These are phyloP conservation scores for Metschnikowia henanensis DNA, from an alignment of 805 yeast species.

Conservation along the genomic window DNA sequence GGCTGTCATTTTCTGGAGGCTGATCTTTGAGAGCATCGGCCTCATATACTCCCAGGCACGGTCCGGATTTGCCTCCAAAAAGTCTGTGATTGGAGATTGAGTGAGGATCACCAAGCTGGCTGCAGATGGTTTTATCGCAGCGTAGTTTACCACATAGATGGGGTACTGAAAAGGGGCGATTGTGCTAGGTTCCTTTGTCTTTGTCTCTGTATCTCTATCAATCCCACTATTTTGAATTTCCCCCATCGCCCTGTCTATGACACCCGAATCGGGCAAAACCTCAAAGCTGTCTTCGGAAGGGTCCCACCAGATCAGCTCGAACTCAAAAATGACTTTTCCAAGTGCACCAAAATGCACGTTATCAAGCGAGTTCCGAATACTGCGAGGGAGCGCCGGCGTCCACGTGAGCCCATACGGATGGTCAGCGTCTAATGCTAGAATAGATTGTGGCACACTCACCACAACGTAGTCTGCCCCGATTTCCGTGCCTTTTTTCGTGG, in stretches of 20 bases:
- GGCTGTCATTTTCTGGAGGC: conserved; percentile 14
- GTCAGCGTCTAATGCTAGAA: conserved; percentile 44
- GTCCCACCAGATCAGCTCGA: conserved; percentile 63
- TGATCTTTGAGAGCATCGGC: conserved; percentile 46
- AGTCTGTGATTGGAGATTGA: conserved; percentile 72
- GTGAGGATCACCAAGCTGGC: conserved; percentile 59
- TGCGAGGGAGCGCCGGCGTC: conserved; percentile 53
- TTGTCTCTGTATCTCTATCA: too few species aligned
- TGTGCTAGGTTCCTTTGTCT: background rate
- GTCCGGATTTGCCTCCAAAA: conserved; percentile 49
- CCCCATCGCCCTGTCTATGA: too few species aligned
- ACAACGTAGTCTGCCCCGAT: conserved; percentile 55
- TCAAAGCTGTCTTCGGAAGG: conserved; percentile 26
- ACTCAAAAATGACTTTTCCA: conserved; percentile 74
- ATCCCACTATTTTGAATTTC: too few species aligned
- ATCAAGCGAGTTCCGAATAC: conserved; percentile 43
- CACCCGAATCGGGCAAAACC: conserved; percentile 13
- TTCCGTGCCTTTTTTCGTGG: conserved; percentile 29
- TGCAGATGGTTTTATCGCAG: conserved; percentile 24
- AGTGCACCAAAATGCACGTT: conserved; percentile 62
- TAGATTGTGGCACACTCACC: conserved; percentile 78
- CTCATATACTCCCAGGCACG: conserved; percentile 57
- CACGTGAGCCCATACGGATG: conserved; percentile 53
- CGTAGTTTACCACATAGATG: conserved; percentile 57
- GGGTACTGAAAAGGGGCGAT: conserved; percentile 61